Base-by-base conservation (phyloP, 2,329 filamentous ascomycete species). In the Sporothrix globosa region DNA sequence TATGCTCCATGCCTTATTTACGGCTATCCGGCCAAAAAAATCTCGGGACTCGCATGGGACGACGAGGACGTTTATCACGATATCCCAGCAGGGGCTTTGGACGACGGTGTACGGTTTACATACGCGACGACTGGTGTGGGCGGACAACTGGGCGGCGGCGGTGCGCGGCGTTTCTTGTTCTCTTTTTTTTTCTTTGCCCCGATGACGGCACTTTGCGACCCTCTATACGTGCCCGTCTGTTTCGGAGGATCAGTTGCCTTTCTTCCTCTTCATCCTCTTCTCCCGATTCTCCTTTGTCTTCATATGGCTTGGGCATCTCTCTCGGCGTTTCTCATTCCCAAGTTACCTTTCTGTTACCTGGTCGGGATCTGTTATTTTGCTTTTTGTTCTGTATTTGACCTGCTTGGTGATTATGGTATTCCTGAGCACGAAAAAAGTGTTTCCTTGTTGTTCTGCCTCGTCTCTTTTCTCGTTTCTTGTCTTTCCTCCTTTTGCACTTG, bases 141-240 rank as follows among this genome's bases (percentile, higher is more conserved):
- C 27, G 67, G 44, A 46, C 24, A 53, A 9, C n/a, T 69, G 48
- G 53, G 34, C 27, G 69, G 34, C 27, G 69, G 53, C 27, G 69
- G 63, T 61, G 63, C n/a, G 65, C 46, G 69, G 69, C 69, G 69
- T 71, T 69, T 58, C n/a, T 52, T 46, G 21, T 63, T 67, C 11
- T 58, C 34, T 50, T 34, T 56, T 24, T 19, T n/a, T 52, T n/a
- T 46, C 17, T 27, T 50, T 46, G 46, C 44, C 39, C 19, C 54
- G 54, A 48, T 50, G 52, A 24, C 50, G 50, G 13, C 50, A 53
- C n/a, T 24, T 14, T 48, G 14, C 44, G 19, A 19, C 9, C 48
- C 6, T 21, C 9, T 14, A 17, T 11, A 30, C 21, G 30, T 34
- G 27, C 53, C 6, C 27, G 53, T 34, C 30, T 2, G 14, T 39